Evolutionary conservation across 768 basidiomycete species (phyloP).

Genomic region (Glaciozyma martinii): DNA sequence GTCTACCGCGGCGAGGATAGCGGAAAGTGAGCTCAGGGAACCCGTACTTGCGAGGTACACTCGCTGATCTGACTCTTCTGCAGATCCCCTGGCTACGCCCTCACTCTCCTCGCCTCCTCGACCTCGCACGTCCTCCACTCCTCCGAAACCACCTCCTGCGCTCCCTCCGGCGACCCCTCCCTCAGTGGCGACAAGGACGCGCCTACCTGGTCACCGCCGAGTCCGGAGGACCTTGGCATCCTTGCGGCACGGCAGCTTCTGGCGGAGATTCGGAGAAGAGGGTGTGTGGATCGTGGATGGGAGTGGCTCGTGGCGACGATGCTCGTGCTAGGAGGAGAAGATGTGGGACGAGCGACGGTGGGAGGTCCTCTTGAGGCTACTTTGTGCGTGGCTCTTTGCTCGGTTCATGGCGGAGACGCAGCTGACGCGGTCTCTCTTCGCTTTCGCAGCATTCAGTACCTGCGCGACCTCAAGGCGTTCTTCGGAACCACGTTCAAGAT

Average conservation of each 20-base stretch:
- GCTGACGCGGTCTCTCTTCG: not conserved
- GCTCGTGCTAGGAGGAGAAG: constrained; percentile 96
- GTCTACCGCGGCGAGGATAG: constrained; percentile 97
- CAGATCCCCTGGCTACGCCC: constrained; percentile 91
- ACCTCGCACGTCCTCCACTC: constrained; percentile 83
- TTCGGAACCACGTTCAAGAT: constrained; percentile 95
- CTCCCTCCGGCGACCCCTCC: constrained; percentile 43
- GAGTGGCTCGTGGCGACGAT: constrained; percentile 74
- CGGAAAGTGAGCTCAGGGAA: constrained; percentile 63
- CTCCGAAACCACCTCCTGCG: constrained; percentile 72
- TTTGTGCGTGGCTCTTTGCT: constrained; percentile 32
- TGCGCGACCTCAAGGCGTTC: constrained; percentile 68
- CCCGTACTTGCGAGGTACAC: not conserved
- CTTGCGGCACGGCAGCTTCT: constrained; percentile 70
- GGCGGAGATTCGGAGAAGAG: constrained; percentile 66
- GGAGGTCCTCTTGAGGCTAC: constrained; percentile 45
- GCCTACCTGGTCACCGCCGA: constrained; percentile 40
- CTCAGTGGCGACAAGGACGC: not conserved
- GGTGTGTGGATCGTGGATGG: constrained; percentile 83
- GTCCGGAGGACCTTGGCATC: constrained; percentile 87
- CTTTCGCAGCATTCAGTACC: constrained; percentile 68
- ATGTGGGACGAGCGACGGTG: constrained; percentile 83
- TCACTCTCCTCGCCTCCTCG: constrained; percentile 81
- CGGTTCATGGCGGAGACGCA: no score
- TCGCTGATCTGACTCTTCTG: not conserved